Percentiles rank a stretch among this genome's conserved stretches.
Evolutionary conservation across 352 stramenopile species (phyloP).

Genomic region (Pythium dissimile): DNA sequence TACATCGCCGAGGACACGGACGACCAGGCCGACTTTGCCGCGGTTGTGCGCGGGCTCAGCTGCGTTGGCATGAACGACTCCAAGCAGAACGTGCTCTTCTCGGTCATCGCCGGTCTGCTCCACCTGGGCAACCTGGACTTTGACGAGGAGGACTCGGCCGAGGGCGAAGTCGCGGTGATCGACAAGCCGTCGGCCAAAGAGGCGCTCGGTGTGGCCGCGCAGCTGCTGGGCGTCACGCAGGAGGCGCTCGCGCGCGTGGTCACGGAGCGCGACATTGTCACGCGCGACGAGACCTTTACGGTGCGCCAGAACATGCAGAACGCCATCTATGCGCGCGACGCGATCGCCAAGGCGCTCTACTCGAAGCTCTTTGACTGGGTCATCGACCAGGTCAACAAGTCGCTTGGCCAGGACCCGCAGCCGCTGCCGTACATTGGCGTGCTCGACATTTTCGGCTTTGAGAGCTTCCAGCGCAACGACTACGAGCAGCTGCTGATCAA

Average conservation of each 20-base stretch:
- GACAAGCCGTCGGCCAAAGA: slow-evolving; percentile 64
- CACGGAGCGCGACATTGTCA: slow-evolving; percentile 84
- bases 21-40: slow-evolving; percentile 80
- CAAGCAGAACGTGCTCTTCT: slow-evolving; percentile 87
- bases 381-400: slow-evolving; percentile 89
- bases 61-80: slow-evolving; percentile 74
- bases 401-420: slow-evolving; percentile 72
- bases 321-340: slow-evolving; percentile 87
- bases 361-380: slow-evolving; percentile 92
- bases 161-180: slow-evolving; percentile 75
- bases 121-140: slow-evolving; percentile 97
- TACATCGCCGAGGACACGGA: slow-evolving; percentile 91
- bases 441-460: slow-evolving; percentile 91
- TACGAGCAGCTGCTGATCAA: slow-evolving; percentile 91
- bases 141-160: slow-evolving; percentile 83
- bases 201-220: slow-evolving; percentile 45
- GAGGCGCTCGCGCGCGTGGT: slow-evolving; percentile 74
- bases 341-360: slow-evolving; percentile 94
- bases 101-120: slow-evolving; percentile 91
- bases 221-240: slow-evolving; percentile 67
- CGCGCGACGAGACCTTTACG: slow-evolving; percentile 79
- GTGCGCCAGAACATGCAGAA: slow-evolving; percentile 79
- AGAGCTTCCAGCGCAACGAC: slow-evolving; percentile 89
- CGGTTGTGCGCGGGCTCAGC: slow-evolving; percentile 62
- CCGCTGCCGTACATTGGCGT: slow-evolving; percentile 88